phyloP scores from a whole-genome alignment of 2,329 filamentous ascomycete species.

The Paecilomyces variotii region DNA sequence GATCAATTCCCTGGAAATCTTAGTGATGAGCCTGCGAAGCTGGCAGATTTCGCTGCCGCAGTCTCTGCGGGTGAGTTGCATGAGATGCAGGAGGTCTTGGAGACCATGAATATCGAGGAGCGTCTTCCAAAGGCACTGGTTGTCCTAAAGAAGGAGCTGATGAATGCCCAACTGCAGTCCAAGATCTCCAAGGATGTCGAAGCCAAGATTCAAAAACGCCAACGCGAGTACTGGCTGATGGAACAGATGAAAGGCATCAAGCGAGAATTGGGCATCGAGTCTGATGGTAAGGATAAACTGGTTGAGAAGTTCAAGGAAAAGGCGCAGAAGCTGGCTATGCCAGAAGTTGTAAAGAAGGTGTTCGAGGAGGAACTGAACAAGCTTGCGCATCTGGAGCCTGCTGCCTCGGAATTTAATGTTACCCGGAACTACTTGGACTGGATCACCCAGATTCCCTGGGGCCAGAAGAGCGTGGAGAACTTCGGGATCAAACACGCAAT shows the following conservation, averaged over 20 bases:
- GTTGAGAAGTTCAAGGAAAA: conserved; percentile 98
- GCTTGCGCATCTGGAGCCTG: conserved; percentile 86
- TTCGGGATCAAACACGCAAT: conserved; percentile 90
- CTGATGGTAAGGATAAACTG: conserved; percentile 95
- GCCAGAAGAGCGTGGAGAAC: conserved; percentile 88
- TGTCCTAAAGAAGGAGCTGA: conserved; percentile 93
- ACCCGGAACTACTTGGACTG: conserved; percentile 97
- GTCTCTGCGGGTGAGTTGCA: conserved; percentile 89
- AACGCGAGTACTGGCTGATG: conserved; percentile 97
- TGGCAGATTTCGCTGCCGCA: conserved; percentile 94
- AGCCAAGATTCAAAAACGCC: conserved; percentile 91
- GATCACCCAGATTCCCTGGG: conserved; percentile 98
- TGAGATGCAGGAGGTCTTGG: conserved; percentile 86
- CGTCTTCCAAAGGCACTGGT: conserved; percentile 84
- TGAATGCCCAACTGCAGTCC: conserved; percentile 93
- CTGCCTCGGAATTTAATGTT: conserved; percentile 96
- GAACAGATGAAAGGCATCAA: conserved; percentile 99
- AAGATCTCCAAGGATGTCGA: conserved; percentile 99
- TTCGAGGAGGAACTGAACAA: conserved; percentile 99
- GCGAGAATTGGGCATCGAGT: conserved; percentile 89
- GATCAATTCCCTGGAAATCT: conserved; percentile 92
- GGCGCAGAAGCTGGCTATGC: conserved; percentile 88
- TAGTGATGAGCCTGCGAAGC: conserved; percentile 85
- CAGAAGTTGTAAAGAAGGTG: conserved; percentile 90
- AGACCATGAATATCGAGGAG: conserved; percentile 83